A percentile compares a stretch with the other conserved stretches of the same genome.
Conservation (phyloP, 305 asterid genomes). For the Striga hermonthica region DNA sequence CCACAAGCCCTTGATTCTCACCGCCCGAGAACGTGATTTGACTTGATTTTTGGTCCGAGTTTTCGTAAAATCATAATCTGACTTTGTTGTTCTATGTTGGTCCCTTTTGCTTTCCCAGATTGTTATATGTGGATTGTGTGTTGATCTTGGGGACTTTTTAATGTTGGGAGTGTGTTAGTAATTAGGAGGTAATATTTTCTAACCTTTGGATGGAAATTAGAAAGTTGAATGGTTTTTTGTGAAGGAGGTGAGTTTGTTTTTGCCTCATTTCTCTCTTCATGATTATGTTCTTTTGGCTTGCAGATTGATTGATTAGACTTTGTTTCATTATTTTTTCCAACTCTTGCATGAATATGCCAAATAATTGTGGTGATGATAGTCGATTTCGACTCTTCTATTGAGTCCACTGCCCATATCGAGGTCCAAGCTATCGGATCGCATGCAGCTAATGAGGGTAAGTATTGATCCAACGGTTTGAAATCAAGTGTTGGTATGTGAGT, state of each 20-base stretch:
- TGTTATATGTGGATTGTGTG: constrained; percentile 28
- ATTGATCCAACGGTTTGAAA: no score
- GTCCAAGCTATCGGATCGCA: no score
- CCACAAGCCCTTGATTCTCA: constrained; percentile 36
- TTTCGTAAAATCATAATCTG: constrained; percentile 18
- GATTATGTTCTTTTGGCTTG: constrained; percentile 11
- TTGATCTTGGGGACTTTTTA: constrained; percentile 27
- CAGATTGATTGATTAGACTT: not conserved
- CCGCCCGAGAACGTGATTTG: constrained; percentile 36
- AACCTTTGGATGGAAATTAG: constrained; percentile 30
- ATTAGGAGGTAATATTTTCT: constrained; percentile 31
- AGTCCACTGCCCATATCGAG: no score
- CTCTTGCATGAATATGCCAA: no score
- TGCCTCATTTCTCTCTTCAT: constrained; percentile 21
- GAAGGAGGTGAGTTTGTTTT: constrained; percentile 14
- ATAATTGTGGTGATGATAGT: no score
- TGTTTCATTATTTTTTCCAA: not conserved
- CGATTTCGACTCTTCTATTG: no score
- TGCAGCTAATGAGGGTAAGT: no score
- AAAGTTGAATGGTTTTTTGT: constrained; percentile 11
- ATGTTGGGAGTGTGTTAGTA: constrained; percentile 32
- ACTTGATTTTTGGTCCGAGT: not conserved
- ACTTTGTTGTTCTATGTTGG: not conserved
- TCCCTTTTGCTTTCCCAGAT: not conserved
- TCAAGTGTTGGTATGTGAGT: no score